Conservation (phyloP, 2,329 filamentous ascomycete genomes). For the Trichoderma sp. region DNA sequence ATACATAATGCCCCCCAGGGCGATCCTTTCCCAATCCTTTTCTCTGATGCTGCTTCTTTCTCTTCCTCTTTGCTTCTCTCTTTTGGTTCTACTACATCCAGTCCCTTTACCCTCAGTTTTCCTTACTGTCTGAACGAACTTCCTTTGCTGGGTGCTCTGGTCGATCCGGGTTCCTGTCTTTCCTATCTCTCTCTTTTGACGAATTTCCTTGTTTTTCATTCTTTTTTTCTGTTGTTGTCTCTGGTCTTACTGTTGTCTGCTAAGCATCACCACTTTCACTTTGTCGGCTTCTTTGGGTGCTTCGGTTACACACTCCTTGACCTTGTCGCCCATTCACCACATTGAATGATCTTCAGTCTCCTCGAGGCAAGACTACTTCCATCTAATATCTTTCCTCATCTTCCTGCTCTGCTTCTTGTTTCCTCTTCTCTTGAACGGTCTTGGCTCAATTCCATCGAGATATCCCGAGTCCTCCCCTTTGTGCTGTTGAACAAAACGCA, state of each 20-base stretch:
- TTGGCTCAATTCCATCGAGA: too few species aligned
- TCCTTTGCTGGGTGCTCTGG: conserved; percentile 28
- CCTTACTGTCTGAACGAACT: conserved; percentile 27
- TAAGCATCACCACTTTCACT: conserved; percentile 31
- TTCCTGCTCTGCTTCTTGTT: not conserved
- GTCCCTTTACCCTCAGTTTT: conserved; percentile 1
- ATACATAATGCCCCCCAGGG: conserved; percentile 26
- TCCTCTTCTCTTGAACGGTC: not conserved
- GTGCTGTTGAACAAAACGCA: conserved; percentile 19
- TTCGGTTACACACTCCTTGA: conserved; percentile 12
- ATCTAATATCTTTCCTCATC: not conserved
- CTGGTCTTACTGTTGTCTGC: conserved; percentile 26
- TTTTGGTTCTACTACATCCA: conserved; percentile 15
- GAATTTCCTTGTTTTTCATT: conserved; percentile 18
- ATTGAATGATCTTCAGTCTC: not conserved
- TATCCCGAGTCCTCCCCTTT: conserved; percentile 14
- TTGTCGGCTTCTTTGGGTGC: conserved; percentile 5
- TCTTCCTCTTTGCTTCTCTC: conserved; percentile 23
- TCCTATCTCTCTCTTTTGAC: conserved; percentile 21
- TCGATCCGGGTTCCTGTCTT: conserved; percentile 21
- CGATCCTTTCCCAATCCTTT: conserved; percentile 30
- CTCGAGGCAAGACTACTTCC: too few species aligned
- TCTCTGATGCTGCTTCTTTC: not conserved
- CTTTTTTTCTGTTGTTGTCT: conserved; percentile 26
- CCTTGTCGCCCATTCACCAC: conserved; percentile 10